These are phyloP conservation scores for Schizophyllum commune DNA, from an alignment of 1,284 basidiomycete species.

Conservation along the genomic window DNA sequence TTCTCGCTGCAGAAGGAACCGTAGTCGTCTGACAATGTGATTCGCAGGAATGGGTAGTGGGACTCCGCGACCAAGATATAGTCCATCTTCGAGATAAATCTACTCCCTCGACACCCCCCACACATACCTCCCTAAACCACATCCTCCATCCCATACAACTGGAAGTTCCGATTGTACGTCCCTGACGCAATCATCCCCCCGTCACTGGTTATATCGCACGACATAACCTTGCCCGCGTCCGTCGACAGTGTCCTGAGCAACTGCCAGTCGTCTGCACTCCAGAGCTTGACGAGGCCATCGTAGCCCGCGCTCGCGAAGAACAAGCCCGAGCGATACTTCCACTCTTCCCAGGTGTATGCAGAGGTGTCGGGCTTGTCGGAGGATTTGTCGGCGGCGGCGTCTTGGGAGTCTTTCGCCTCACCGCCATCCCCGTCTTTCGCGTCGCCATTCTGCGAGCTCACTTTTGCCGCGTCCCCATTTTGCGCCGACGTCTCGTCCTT, in stretches of 20 bases:
- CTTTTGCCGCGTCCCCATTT: constrained; percentile 28
- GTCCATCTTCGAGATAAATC: too few relatives aligned
- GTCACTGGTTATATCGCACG: constrained; percentile 82
- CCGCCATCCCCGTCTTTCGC: constrained; percentile 10
- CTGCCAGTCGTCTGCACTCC: constrained; percentile 99
- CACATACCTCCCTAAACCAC: constrained; percentile 15
- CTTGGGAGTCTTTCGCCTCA: constrained; percentile 2
- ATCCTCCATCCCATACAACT: constrained; percentile 76
- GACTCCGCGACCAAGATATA: too few relatives aligned
- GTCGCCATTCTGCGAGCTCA: constrained; percentile 25
- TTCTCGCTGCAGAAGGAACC: too few relatives aligned
- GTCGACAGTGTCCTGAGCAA: constrained; percentile 82
- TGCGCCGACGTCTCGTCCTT: constrained; percentile 29
- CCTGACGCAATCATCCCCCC: constrained; percentile 83
- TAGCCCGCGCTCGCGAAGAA: constrained; percentile 94
- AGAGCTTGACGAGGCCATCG: constrained; percentile 92
- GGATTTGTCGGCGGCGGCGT: constrained; percentile 16
- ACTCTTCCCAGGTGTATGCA: constrained; percentile 36
- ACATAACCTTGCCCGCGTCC: constrained; percentile 98
- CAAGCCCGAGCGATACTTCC: constrained; percentile 76
- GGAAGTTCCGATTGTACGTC: constrained; percentile 91
- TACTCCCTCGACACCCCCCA: not conserved
- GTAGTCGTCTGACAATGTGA: too few relatives aligned
- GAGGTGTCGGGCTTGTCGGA: not conserved
- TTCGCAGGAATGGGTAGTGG: too few relatives aligned